Base-by-base conservation (phyloP, 1,284 basidiomycete genomes). In the Coniophora puteana region DNA sequence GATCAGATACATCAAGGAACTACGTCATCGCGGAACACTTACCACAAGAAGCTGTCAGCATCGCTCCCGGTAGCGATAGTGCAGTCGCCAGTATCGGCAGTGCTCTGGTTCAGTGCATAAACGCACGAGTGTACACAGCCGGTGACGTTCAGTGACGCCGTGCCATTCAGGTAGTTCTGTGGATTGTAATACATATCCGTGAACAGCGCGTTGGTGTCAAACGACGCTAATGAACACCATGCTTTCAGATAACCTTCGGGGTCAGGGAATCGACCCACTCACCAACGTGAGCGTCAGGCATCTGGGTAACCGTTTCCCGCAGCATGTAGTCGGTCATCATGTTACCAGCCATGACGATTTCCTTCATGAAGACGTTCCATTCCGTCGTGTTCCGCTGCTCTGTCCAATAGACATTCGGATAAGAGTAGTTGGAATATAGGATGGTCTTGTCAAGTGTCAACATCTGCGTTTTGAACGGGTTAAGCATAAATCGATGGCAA, bases 41-140 rank as follows among this genome's bases (percentile, higher is more conserved):
- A 78, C 77, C 77, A 78, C 20, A 78, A 51, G 58, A 66, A 78
- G 52, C 76, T 80, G 51, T 78, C 76, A 14, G 58, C 53, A 27
- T 63, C 74, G 1, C 66, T 57, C 0, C 72, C 74, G 12, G 60
- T 56, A 0, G 65, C 68, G 26, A 60, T 53, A 1, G 67, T 73
- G 51, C 74, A 78, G 3, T 40, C 57, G 7, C 24, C 60, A 3
- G 51, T 35, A 29, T 55, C 60, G 3, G 50, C 45, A 16, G 54
- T 56, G 36, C 57, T 53, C 31, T 65, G 67, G 45, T 66, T 62
- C 35, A 62, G 22, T 38, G 65, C 40, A 57, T 67, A 76, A 5
- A 76, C 64, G 48, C 74, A 77, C 0, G 66, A 54, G 32, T 68
- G 55, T 14, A 74, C 62, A 11, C 66, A 59, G 2, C 75, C 74